phyloP scores from a whole-genome alignment of 345 rosid genomes.

The Salix brachista region DNA sequence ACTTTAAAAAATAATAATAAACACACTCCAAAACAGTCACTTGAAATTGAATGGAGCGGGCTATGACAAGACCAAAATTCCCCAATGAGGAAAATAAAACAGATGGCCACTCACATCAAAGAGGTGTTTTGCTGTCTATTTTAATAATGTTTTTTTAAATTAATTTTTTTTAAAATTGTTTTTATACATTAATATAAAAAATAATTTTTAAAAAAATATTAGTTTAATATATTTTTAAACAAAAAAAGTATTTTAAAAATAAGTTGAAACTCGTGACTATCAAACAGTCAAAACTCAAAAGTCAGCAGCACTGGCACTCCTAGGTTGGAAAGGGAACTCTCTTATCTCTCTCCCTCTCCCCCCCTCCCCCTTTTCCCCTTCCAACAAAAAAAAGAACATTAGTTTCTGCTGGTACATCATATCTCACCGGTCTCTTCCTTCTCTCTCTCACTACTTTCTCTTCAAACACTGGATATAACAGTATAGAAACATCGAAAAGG shows the following conservation, averaged over 20 bases:
- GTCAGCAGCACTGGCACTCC: not conserved
- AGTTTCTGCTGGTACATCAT: not conserved
- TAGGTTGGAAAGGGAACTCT: too few species aligned
- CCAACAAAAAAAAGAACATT: not conserved
- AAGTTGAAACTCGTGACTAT: too few species aligned
- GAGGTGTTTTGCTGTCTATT: too few species aligned
- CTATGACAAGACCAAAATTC: not conserved
- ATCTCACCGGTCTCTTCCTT: not conserved
- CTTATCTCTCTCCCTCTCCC: not conserved
- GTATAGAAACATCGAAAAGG: not conserved
- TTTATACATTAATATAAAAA: too few species aligned
- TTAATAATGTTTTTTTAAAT: too few species aligned
- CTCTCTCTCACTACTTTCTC: not conserved
- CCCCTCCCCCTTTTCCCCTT: not conserved
- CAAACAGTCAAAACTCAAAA: not conserved
- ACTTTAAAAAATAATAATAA: too few species aligned
- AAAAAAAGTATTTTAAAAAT: too few species aligned
- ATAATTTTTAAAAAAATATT: too few species aligned
- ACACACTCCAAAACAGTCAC: too few species aligned
- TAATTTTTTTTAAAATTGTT: too few species aligned
- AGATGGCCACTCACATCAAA: not conserved
- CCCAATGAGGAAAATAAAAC: not conserved
- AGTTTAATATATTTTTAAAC: too few species aligned
- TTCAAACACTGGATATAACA: conserved; percentile 1
- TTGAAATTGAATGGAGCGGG: not conserved